Evolutionary conservation across 768 basidiomycete genomes (phyloP).

Genomic region (Tulasnella sp.): DNA sequence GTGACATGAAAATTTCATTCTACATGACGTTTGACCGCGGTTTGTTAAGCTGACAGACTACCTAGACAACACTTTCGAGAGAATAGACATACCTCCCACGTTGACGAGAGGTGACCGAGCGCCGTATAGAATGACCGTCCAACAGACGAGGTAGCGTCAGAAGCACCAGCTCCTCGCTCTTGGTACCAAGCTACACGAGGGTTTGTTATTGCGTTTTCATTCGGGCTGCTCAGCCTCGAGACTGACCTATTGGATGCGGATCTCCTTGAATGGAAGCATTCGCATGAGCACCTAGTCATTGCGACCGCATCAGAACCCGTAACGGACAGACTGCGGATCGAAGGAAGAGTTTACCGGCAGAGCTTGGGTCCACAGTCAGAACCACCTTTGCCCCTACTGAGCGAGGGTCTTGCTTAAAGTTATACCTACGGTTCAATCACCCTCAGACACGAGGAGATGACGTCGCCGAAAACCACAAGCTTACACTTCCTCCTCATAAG

Average conservation of each 20-base stretch:
- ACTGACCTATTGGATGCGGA: slow-evolving; percentile 66
- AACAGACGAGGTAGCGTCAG: slow-evolving; percentile 31
- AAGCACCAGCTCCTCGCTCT: slow-evolving; percentile 56
- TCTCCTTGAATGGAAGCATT: slow-evolving; percentile 46
- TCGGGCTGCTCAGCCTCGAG: not conserved
- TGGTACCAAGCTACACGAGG: slow-evolving; percentile 64
- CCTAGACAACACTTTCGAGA: not conserved
- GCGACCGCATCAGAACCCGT: slow-evolving; percentile 14
- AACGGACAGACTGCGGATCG: not conserved
- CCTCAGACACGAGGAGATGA: not conserved
- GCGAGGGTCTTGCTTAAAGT: slow-evolving; percentile 63
- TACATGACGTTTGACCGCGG: slow-evolving; percentile 23
- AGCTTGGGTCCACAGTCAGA: slow-evolving; percentile 53
- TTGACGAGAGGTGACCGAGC: slow-evolving; percentile 67
- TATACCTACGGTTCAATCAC: slow-evolving; percentile 36
- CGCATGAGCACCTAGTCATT: slow-evolving; percentile 29
- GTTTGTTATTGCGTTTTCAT: not conserved
- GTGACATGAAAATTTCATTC: slow-evolving; percentile 56
- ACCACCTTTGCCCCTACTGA: slow-evolving; percentile 48
- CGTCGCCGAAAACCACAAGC: not conserved
- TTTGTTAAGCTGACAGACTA: not conserved
- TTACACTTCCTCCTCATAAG: slow-evolving; percentile 25
- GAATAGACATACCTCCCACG: slow-evolving; percentile 48
- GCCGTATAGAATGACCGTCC: slow-evolving; percentile 80
- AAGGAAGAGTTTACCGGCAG: slow-evolving; percentile 37